Conservation (phyloP, 441 rosid genomes). For the Jatropha podagrica region DNA sequence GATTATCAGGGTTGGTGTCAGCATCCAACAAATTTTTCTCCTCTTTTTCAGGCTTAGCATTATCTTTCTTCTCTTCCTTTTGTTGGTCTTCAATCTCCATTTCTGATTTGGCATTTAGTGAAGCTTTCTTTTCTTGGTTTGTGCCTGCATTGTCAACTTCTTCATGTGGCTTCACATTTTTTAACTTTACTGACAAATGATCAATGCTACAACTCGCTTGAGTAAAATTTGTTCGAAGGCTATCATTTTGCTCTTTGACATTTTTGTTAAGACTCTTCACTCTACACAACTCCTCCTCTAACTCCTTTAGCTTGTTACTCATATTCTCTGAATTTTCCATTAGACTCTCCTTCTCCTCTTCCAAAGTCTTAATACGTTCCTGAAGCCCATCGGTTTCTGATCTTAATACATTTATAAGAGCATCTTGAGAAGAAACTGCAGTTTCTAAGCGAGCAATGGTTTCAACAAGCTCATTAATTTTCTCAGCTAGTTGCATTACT, state of each 20-base stretch:
- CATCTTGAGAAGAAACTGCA: conserved; percentile 55
- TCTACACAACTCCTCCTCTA: conserved; percentile 59
- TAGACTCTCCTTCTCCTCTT: conserved; percentile 57
- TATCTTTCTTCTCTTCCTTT: conserved; percentile 21
- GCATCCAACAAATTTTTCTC: conserved; percentile 38
- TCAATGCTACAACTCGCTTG: conserved; percentile 48
- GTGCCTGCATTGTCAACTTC: conserved; percentile 39
- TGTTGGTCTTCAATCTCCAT: conserved; percentile 20
- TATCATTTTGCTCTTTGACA: conserved; percentile 46
- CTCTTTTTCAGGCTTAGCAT: conserved; percentile 27
- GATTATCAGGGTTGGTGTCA: conserved; percentile 36
- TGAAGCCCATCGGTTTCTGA: conserved; percentile 59
- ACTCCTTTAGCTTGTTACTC: conserved; percentile 42
- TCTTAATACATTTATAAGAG: conserved; percentile 53
- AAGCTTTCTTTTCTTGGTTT: conserved; percentile 30
- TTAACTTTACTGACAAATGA: conserved; percentile 55
- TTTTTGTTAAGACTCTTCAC: conserved; percentile 49
- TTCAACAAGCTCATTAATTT: conserved; percentile 70
- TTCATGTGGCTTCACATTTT: conserved; percentile 48
- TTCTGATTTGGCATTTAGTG: conserved; percentile 18
- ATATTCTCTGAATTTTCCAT: conserved; percentile 39
- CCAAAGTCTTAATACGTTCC: conserved; percentile 48
- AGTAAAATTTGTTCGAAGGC: conserved; percentile 49
- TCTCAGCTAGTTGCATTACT: conserved; percentile 58
- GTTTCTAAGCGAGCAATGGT: conserved; percentile 61